Percentiles rank a stretch among this genome's conserved stretches.
phyloP scores from a whole-genome alignment of 2,329 filamentous ascomycete genomes.

The Trichophyton simii region DNA sequence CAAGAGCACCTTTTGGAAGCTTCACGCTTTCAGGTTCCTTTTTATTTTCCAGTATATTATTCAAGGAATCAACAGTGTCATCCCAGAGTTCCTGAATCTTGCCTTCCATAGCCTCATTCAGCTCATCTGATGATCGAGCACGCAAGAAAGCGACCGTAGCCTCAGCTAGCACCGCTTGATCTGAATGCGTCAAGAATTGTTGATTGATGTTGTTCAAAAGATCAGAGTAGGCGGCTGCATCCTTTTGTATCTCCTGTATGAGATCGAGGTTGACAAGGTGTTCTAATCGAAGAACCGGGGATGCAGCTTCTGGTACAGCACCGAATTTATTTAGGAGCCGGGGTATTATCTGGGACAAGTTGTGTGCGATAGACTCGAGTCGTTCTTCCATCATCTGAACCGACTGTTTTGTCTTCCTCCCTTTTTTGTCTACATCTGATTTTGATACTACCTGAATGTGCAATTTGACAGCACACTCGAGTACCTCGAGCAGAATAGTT shows the following conservation, averaged over 20 bases:
- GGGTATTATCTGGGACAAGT: constrained; percentile 67
- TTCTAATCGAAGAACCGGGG: constrained; percentile 72
- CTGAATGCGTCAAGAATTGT: constrained; percentile 86
- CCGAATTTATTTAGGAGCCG: constrained; percentile 85
- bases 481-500: constrained; percentile 69
- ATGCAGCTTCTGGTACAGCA: constrained; percentile 73
- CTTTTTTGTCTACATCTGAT: constrained; percentile 42
- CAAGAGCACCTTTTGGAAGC: constrained; percentile 52
- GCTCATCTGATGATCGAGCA: constrained; percentile 73
- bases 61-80: constrained; percentile 60
- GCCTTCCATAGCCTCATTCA: constrained; percentile 70
- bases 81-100: constrained; percentile 81
- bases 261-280: constrained; percentile 76
- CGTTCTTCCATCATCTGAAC: constrained; percentile 53
- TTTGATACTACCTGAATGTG: constrained; percentile 56
- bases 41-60: constrained; percentile 56
- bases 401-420: constrained; percentile 45
- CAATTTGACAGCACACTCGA: constrained; percentile 69
- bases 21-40: constrained; percentile 33
- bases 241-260: constrained; percentile 79
- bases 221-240: constrained; percentile 64
- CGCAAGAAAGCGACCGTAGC: constrained; percentile 72
- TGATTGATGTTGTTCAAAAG: constrained; percentile 84
- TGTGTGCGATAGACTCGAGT: constrained; percentile 60
- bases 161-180: constrained; percentile 71